Conservation (phyloP, 352 stramenopile genomes). For the Phytopythium helicoides region DNA sequence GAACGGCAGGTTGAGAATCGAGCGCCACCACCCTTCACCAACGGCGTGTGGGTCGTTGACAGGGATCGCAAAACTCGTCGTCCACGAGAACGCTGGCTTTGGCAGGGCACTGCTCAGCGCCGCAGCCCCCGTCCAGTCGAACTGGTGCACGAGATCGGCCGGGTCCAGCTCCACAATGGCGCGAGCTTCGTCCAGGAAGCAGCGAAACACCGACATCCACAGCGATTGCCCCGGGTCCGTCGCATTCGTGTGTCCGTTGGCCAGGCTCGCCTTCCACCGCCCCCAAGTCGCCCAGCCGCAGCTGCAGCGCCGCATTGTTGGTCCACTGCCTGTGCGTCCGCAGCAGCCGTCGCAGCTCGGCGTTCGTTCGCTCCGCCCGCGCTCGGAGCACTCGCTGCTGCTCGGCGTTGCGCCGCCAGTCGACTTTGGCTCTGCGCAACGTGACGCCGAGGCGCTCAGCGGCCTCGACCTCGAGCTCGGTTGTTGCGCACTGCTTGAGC, state of each 20-base stretch:
- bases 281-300: too few relatives aligned
- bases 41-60: not conserved
- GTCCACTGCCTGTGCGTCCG: not conserved
- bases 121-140: not conserved
- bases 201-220: too few relatives aligned
- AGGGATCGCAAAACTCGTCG: not conserved
- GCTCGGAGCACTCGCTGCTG: not conserved
- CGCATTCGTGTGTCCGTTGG: too few relatives aligned
- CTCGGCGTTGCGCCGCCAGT: not conserved
- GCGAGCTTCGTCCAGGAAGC: too few relatives aligned
- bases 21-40: not conserved
- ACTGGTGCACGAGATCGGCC: not conserved
- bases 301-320: too few relatives aligned
- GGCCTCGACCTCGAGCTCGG: not conserved
- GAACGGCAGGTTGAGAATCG: not conserved
- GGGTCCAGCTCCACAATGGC: too few relatives aligned
- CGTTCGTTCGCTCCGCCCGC: not conserved
- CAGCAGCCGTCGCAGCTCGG: not conserved
- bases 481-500: not conserved
- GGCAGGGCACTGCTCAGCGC: not conserved
- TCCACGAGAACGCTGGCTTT: not conserved
- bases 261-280: too few relatives aligned
- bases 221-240: too few relatives aligned
- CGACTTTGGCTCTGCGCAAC: not conserved
- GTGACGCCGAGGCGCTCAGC: too few relatives aligned